Evolutionary conservation across 2,329 filamentous ascomycete genomes (phyloP).

Genomic region (Monosporascus sp.): DNA sequence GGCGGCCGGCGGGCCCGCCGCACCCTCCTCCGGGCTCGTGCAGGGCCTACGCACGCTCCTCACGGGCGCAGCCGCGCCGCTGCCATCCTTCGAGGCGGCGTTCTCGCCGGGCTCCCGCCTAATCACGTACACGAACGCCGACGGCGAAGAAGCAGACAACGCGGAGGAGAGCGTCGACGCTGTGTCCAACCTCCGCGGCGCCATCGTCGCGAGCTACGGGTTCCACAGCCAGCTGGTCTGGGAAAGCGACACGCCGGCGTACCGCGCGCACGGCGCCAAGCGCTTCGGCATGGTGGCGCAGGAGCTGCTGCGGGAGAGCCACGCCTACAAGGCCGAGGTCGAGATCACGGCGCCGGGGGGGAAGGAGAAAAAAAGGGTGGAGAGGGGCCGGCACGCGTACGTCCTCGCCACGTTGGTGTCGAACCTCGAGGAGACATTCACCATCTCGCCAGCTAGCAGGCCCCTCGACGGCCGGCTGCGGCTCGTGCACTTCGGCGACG

Average conservation of each 20-base stretch:
- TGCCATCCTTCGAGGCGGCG: conserved; percentile 58
- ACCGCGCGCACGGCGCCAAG: conserved; percentile 69
- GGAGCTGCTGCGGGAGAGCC: conserved; percentile 58
- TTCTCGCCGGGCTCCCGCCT: conserved; percentile 55
- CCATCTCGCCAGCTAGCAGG: conserved; percentile 67
- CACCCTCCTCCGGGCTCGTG: conserved; percentile 36
- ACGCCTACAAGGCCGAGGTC: conserved; percentile 44
- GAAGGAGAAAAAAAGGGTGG: conserved; percentile 12
- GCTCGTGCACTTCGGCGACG: conserved; percentile 69
- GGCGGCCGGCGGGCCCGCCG: conserved; percentile 17
- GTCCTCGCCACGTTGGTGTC: conserved; percentile 72
- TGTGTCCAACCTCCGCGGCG: conserved; percentile 55
- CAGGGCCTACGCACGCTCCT: conserved; percentile 55
- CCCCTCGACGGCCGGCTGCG: conserved; percentile 67
- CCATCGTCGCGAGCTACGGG: conserved; percentile 84
- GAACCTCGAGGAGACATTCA: conserved; percentile 75
- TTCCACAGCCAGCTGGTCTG: conserved; percentile 85
- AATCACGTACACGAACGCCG: conserved; percentile 31
- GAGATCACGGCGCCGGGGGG: conserved; percentile 22
- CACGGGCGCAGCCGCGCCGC: conserved; percentile 43
- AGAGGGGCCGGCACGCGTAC: conserved; percentile 60
- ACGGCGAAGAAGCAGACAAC: conserved; percentile 3
- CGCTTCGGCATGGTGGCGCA: conserved; percentile 82
- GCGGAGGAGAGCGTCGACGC: conserved; percentile 25
- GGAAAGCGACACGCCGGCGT: conserved; percentile 80